Percentiles rank a stretch among this genome's conserved stretches.
These are phyloP conservation scores for Pseudozyma hubeiensis DNA, from an alignment of 1,284 basidiomycete species.

Conservation along the genomic window DNA sequence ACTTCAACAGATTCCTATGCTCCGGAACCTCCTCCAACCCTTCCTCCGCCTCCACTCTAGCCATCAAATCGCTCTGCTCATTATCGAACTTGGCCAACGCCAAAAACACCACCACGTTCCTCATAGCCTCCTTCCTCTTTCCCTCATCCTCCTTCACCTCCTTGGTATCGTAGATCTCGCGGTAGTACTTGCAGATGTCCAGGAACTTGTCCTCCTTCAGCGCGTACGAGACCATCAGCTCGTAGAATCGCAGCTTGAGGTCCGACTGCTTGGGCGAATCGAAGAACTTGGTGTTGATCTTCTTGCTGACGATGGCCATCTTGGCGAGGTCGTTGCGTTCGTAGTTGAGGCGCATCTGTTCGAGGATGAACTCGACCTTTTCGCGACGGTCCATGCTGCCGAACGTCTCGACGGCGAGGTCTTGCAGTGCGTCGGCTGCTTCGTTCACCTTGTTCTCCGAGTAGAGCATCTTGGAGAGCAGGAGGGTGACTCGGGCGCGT, in stretches of 20 bases:
- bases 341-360: constrained; percentile 95
- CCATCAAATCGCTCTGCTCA: constrained; percentile 96
- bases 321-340: constrained; percentile 84
- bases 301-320: constrained; percentile 88
- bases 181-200: constrained; percentile 93
- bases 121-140: constrained; percentile 59
- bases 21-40: constrained; percentile 82
- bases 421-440: constrained; percentile 75
- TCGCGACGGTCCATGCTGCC: constrained; percentile 97
- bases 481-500: constrained; percentile 80
- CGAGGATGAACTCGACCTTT: constrained; percentile 97
- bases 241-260: constrained; percentile 94
- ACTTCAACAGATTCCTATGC: constrained; percentile 92
- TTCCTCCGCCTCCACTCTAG: constrained; percentile 79
- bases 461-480: constrained; percentile 62
- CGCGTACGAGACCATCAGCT: constrained; percentile 94
- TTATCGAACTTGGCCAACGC: constrained; percentile 93
- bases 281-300: constrained; percentile 87
- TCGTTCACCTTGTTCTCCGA: constrained; percentile 56
- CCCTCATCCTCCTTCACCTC: constrained; percentile 79
- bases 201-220: constrained; percentile 86
- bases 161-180: constrained; percentile 96
- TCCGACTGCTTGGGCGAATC: constrained; percentile 89
- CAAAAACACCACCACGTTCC: constrained; percentile 91
- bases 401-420: constrained; percentile 98